phyloP scores from a whole-genome alignment of 306 rosid genomes.

The Rosa multiflora region DNA sequence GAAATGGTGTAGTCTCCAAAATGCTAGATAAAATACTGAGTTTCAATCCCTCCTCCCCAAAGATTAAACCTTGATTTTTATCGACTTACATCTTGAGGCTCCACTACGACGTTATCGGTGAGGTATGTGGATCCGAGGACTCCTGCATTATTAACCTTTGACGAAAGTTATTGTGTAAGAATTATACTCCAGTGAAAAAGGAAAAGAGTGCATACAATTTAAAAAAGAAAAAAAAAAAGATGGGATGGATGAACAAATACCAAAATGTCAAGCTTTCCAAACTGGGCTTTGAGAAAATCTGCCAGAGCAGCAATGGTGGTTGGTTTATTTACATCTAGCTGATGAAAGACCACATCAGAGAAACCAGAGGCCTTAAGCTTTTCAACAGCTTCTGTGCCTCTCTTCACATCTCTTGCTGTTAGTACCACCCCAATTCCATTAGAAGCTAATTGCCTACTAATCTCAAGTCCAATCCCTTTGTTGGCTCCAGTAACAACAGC shows the following conservation, averaged over 20 bases:
- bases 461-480: conserved; percentile 15
- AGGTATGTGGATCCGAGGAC: conserved; percentile 2
- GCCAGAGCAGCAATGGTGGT: conserved; percentile 16
- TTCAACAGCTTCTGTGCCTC: conserved; percentile 24
- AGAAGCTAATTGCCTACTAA: conserved; percentile 12
- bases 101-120: neutral
- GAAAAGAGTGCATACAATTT: too few relatives aligned
- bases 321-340: conserved; percentile 6
- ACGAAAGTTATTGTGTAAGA: neutral
- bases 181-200: neutral
- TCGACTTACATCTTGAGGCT: neutral
- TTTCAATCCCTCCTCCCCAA: neutral
- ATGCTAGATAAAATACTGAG: neutral
- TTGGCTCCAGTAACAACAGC: too few relatives aligned
- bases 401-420: conserved; percentile 18
- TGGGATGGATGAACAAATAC: neutral
- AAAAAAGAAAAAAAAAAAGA: neutral
- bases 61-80: neutral
- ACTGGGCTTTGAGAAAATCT: neutral
- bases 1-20: neutral
- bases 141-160: conserved; percentile 17
- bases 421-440: conserved; percentile 21
- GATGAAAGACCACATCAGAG: conserved; percentile 19
- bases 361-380: conserved; percentile 9
- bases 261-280: conserved; percentile 21